phyloP scores from a whole-genome alignment of 768 basidiomycete species.

The Amanita muscaria region DNA sequence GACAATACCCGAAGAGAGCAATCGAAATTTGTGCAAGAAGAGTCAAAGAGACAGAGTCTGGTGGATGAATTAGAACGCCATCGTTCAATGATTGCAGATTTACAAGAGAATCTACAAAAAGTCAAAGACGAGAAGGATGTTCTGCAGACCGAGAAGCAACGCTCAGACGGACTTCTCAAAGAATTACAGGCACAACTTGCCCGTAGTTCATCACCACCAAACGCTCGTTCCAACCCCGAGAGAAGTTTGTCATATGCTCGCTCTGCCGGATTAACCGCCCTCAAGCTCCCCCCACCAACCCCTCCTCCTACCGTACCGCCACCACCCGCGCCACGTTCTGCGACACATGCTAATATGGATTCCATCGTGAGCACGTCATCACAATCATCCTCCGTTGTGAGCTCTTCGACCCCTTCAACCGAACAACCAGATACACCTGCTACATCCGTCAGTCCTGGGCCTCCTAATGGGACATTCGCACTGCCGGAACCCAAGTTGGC shows the following conservation, averaged over 20 bases:
- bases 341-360: slow-evolving; percentile 36
- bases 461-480: slow-evolving; percentile 27
- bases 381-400: slow-evolving; percentile 43
- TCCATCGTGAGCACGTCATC: slow-evolving; percentile 52
- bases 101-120: slow-evolving; percentile 69
- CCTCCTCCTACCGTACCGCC: slow-evolving; percentile 86
- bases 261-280: slow-evolving; percentile 49
- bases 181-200: slow-evolving; percentile 72
- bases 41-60: slow-evolving; percentile 66
- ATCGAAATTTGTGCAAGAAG: slow-evolving; percentile 57
- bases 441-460: slow-evolving; percentile 47
- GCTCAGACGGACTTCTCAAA: slow-evolving; percentile 59
- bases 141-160: slow-evolving; percentile 63
- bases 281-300: slow-evolving; percentile 80
- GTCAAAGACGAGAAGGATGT: slow-evolving; percentile 78
- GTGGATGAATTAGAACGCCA: slow-evolving; percentile 70
- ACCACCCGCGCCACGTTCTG: slow-evolving; percentile 60
- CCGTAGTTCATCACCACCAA: slow-evolving; percentile 51
- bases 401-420: slow-evolving; percentile 48
- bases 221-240: slow-evolving; percentile 39
- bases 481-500: slow-evolving; percentile 46
- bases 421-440: slow-evolving; percentile 63
- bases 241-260: slow-evolving; percentile 49
- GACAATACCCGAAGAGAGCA: slow-evolving; percentile 50
- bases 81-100: slow-evolving; percentile 64